These are phyloP conservation scores for Mucuna pruriens DNA, from an alignment of 306 rosid genomes.

Conservation along the genomic window DNA sequence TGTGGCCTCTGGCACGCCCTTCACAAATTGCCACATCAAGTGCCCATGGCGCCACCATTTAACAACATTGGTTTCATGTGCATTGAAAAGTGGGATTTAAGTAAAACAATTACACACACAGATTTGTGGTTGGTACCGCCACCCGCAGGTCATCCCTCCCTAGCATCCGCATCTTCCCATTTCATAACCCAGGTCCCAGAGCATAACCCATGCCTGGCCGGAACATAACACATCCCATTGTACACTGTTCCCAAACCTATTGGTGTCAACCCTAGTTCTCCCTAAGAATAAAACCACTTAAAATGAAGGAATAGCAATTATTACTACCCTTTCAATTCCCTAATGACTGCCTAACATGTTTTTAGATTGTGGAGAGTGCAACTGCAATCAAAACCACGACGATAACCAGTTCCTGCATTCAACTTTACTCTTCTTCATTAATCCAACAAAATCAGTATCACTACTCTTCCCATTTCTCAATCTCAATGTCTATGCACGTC, in stretches of 20 bases:
- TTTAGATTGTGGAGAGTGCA: not conserved
- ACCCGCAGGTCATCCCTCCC: not conserved
- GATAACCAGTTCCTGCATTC: not conserved
- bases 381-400: not conserved
- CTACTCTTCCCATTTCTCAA: slow-evolving; percentile 1
- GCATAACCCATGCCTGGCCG: not conserved
- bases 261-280: not conserved
- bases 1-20: too few species aligned
- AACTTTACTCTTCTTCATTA: not conserved
- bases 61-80: too few species aligned
- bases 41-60: too few species aligned
- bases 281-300: not conserved
- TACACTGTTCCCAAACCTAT: not conserved
- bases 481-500: not conserved
- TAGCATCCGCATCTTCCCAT: not conserved
- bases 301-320: not conserved
- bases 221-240: not conserved
- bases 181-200: not conserved
- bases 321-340: not conserved
- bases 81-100: not conserved
- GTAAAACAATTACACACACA: not conserved
- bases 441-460: not conserved
- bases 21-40: too few species aligned
- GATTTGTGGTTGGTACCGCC: not conserved
- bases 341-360: not conserved